Percentiles rank a stretch among this genome's conserved stretches.
phyloP scores from a whole-genome alignment of 2,329 filamentous ascomycete species.

The Fusarium gaditjirri region DNA sequence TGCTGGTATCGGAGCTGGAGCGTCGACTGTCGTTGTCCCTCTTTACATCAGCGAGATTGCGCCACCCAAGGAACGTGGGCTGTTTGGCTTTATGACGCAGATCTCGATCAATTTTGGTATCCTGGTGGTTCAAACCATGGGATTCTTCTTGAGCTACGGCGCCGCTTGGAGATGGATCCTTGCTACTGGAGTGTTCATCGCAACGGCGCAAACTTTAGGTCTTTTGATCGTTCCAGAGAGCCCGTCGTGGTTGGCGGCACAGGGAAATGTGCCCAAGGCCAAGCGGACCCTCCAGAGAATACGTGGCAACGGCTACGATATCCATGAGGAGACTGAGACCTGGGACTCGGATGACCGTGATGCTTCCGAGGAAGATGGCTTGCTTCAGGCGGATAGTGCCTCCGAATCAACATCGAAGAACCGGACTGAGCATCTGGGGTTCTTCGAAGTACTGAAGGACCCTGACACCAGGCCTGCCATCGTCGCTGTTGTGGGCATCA shows the following conservation, averaged over 20 bases:
- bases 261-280: slow-evolving; percentile 69
- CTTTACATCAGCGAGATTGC: slow-evolving; percentile 95
- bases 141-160: slow-evolving; percentile 86
- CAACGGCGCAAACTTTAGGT: slow-evolving; percentile 72
- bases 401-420: slow-evolving; percentile 36
- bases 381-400: slow-evolving; percentile 60
- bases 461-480: slow-evolving; percentile 77
- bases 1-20: slow-evolving; percentile 85
- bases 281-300: slow-evolving; percentile 78
- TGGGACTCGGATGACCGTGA: slow-evolving; percentile 63
- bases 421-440: slow-evolving; percentile 61
- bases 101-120: slow-evolving; percentile 95
- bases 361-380: slow-evolving; percentile 74
- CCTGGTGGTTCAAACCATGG: slow-evolving; percentile 81
- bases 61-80: slow-evolving; percentile 76
- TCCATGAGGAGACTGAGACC: slow-evolving; percentile 76
- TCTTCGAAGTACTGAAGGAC: slow-evolving; percentile 73
- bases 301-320: slow-evolving; percentile 73
- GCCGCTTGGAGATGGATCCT: slow-evolving; percentile 87
- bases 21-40: slow-evolving; percentile 90
- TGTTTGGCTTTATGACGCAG: slow-evolving; percentile 88
- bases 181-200: slow-evolving; percentile 76
- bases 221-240: slow-evolving; percentile 86
- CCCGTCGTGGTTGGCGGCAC: slow-evolving; percentile 85
- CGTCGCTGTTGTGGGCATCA: slow-evolving; percentile 86